phyloP scores from a whole-genome alignment of 192 early-diverging fungal species.

The Spizellomyces punctatus region DNA sequence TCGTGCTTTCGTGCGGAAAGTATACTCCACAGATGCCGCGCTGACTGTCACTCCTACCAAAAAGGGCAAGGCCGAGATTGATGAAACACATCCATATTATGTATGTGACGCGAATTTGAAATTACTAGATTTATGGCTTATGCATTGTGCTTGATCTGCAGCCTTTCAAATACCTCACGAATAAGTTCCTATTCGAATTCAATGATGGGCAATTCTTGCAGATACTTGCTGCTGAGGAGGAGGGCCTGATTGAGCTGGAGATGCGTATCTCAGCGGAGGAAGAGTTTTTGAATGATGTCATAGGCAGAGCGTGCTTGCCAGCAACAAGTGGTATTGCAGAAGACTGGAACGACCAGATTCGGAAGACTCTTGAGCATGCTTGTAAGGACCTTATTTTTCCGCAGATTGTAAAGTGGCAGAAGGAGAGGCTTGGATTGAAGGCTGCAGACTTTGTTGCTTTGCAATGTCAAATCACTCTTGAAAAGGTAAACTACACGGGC shows the following conservation, averaged over 20 bases:
- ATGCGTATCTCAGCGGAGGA: constrained; percentile 59
- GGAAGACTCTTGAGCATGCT: constrained; percentile 60
- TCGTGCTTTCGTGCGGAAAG: constrained; percentile 71
- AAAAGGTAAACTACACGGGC: constrained; percentile 40
- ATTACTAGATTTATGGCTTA: constrained; percentile 29
- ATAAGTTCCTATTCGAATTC: constrained; percentile 76
- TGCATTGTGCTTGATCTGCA: too few relatives aligned
- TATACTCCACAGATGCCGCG: constrained; percentile 69
- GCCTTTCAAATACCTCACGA: constrained; percentile 81
- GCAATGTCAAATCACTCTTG: constrained; percentile 64
- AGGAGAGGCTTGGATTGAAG: constrained; percentile 71
- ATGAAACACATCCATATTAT: constrained; percentile 74
- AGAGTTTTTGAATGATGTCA: constrained; percentile 51
- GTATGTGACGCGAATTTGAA: constrained; percentile 27
- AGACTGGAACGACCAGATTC: constrained; percentile 80
- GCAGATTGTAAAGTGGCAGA: constrained; percentile 71
- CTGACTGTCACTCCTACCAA: constrained; percentile 80
- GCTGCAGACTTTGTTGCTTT: constrained; percentile 73
- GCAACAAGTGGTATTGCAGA: constrained; percentile 59
- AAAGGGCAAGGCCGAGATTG: constrained; percentile 75
- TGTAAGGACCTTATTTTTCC: constrained; percentile 71
- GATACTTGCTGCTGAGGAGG: constrained; percentile 70
- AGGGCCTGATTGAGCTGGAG: constrained; percentile 67
- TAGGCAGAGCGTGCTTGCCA: constrained; percentile 61
- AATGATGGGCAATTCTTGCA: constrained; percentile 75